These are phyloP conservation scores for Phytomonas sp. DNA, from an alignment of 208 protist genomes.

Conservation along the genomic window DNA sequence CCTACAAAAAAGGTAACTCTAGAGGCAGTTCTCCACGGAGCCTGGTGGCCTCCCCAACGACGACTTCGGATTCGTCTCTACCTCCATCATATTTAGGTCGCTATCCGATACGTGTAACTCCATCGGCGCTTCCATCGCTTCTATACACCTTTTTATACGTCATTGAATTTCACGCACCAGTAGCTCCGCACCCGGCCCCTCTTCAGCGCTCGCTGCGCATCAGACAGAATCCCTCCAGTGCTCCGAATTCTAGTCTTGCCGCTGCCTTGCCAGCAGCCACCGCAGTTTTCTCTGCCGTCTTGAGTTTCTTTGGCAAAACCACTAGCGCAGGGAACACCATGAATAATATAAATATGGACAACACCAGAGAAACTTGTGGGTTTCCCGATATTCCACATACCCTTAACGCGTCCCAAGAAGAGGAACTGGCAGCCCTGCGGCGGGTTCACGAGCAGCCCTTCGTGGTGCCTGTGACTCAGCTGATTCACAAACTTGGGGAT, in stretches of 20 bases:
- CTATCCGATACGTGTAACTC: constrained; percentile 49
- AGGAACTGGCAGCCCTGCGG: constrained; percentile 20
- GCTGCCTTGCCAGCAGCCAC: constrained; percentile 1
- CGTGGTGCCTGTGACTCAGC: constrained; percentile 30
- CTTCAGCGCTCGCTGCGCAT: background rate
- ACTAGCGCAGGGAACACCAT: background rate
- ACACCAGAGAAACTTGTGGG: background rate
- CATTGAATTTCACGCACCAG: constrained; percentile 63
- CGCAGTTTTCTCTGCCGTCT: constrained; percentile 7
- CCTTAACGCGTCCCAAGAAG: background rate
- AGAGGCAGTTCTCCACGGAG: background rate
- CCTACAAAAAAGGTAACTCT: constrained; percentile 2
- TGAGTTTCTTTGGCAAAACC: constrained; percentile 6
- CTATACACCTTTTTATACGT: constrained; percentile 61
- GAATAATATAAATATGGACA: background rate
- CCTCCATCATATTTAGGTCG: constrained; percentile 7
- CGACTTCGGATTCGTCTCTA: background rate
- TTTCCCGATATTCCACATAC: background rate
- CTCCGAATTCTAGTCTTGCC: background rate
- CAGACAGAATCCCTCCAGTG: background rate
- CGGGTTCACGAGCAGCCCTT: constrained; percentile 27
- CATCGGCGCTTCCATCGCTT: constrained; percentile 47
- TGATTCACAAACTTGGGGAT: constrained; percentile 27
- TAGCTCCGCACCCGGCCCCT: constrained; percentile 18
- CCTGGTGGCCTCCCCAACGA: constrained; percentile 7